Evolutionary conservation across 2,329 filamentous ascomycete genomes (phyloP).

Genomic region (Neonectria hederae): DNA sequence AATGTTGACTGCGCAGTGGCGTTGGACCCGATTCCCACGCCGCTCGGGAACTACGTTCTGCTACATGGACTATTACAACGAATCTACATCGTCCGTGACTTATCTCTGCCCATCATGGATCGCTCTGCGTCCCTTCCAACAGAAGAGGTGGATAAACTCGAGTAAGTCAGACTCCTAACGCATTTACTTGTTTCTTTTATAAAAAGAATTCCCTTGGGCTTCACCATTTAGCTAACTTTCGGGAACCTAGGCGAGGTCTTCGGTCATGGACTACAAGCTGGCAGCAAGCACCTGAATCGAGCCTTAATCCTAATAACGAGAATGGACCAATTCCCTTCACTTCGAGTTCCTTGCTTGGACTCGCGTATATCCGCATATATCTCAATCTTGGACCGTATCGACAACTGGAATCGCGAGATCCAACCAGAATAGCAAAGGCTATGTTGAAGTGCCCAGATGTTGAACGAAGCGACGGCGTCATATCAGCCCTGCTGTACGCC

Average conservation of each 20-base stretch:
- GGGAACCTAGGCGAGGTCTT: slow-evolving; percentile 42
- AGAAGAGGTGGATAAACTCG: slow-evolving; percentile 50
- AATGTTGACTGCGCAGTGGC: slow-evolving; percentile 42
- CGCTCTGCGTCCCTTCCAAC: slow-evolving; percentile 44
- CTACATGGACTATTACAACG: slow-evolving; percentile 50
- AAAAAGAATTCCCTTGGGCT: background rate
- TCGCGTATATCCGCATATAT: slow-evolving; percentile 58
- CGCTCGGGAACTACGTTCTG: slow-evolving; percentile 50
- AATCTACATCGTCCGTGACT: slow-evolving; percentile 51
- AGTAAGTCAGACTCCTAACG: slow-evolving; percentile 35
- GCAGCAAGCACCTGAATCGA: slow-evolving; percentile 52
- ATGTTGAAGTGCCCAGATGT: slow-evolving; percentile 51
- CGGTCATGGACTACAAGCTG: slow-evolving; percentile 51
- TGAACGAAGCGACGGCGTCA: slow-evolving; percentile 57
- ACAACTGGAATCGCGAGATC: slow-evolving; percentile 55
- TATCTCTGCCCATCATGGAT: slow-evolving; percentile 48
- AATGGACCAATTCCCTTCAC: slow-evolving; percentile 55
- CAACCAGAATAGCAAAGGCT: slow-evolving; percentile 50
- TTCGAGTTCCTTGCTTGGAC: slow-evolving; percentile 55
- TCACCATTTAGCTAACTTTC: background rate
- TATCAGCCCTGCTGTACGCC: slow-evolving; percentile 61
- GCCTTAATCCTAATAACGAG: slow-evolving; percentile 52
- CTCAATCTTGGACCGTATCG: slow-evolving; percentile 56
- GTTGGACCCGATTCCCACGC: slow-evolving; percentile 48
- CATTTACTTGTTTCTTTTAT: background rate